Evolutionary conservation across 2,329 filamentous ascomycete species (phyloP), one percentile per base, ranked within the genome.

Genomic region (Diaporthe destruens): DNA sequence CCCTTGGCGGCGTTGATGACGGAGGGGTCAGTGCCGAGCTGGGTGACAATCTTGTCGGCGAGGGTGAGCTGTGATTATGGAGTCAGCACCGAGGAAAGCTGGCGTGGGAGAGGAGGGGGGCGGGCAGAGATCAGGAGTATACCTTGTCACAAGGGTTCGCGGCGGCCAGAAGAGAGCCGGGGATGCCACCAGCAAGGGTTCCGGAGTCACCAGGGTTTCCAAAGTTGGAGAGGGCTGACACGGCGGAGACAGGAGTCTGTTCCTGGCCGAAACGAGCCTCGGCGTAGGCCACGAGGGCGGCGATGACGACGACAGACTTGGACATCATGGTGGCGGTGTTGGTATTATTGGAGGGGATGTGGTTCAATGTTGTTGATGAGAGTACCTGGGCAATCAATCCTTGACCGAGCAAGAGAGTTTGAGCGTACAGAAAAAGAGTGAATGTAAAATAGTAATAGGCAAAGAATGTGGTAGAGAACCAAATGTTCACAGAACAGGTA

Each of bases 71-170:
- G 71, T 63, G 47, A 18, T 36, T 8, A 23, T 18, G 9, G 8
- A 2, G 42, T 44, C 25, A 57, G 67, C 23, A 57, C 20, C 23
- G 61, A 2, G 7, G 16, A 32, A 39, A 6, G 6, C 3, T 1
- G 78, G 77, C 81, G 34, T 4, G 34, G 34, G 6, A 6, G 34
- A 8, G 34, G 34, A 8, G 8, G 34, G 34, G 34, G 78, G 77
- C 81, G n/a, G 49, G 23, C 39, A 25, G 67, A 20, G 25, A 69
- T 72, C 23, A 55, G 29, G 56, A 16, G 47, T 36, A 74, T 80
- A 87, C 86, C 83, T 91, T 93, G 75, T 84, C 89, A 77, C 92
- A 94, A 47, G 92, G 88, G 80, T 91, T 89, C 74, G 91, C 88
- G 54, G 85, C 91, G 34, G 86, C 91, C 25, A 93, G 85, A 11